Percentiles rank a stretch among this genome's conserved stretches.
These are phyloP conservation scores for Cordyceps sp. DNA, from an alignment of 2,329 filamentous ascomycete genomes.

Conservation along the genomic window DNA sequence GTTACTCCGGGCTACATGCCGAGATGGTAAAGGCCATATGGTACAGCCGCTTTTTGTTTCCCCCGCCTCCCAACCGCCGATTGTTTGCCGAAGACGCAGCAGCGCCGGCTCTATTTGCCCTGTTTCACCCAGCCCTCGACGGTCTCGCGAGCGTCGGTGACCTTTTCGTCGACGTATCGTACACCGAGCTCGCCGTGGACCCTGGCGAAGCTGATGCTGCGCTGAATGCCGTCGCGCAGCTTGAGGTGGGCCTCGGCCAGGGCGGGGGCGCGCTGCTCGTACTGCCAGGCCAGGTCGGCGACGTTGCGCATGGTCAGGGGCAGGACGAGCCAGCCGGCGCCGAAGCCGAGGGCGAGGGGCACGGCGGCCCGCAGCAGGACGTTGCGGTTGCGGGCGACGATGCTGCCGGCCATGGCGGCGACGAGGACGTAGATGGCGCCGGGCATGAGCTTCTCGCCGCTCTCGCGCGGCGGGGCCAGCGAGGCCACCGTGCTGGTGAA, in stretches of 20 bases:
- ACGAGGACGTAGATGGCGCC: slow-evolving; percentile 86
- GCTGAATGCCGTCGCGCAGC: slow-evolving; percentile 50
- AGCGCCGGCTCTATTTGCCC: slow-evolving; percentile 60
- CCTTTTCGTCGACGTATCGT: slow-evolving; percentile 64
- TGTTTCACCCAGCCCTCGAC: slow-evolving; percentile 86
- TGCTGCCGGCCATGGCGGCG: slow-evolving; percentile 85
- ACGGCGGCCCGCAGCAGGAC: slow-evolving; percentile 62
- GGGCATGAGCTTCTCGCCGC: slow-evolving; percentile 77
- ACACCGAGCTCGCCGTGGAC: slow-evolving; percentile 56
- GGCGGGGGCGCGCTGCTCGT: slow-evolving; percentile 76
- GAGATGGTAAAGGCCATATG: too few relatives aligned
- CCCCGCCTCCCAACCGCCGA: not conserved
- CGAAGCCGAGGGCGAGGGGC: slow-evolving; percentile 65
- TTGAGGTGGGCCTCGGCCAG: slow-evolving; percentile 67
- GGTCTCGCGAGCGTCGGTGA: slow-evolving; percentile 55
- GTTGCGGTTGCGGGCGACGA: slow-evolving; percentile 75
- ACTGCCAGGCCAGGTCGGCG: slow-evolving; percentile 73
- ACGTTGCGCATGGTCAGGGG: slow-evolving; percentile 86
- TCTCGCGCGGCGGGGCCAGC: slow-evolving; percentile 71
- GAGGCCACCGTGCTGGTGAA: slow-evolving; percentile 83
- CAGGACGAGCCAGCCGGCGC: slow-evolving; percentile 68
- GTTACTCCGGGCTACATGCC: too few relatives aligned
- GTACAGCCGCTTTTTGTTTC: slow-evolving; percentile 15
- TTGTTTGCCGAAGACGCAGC: not conserved
- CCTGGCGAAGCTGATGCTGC: slow-evolving; percentile 57